A percentile compares a stretch with the other conserved stretches of the same genome.
phyloP scores from a whole-genome alignment of 768 basidiomycete species.

The Myochromella boudieri region DNA sequence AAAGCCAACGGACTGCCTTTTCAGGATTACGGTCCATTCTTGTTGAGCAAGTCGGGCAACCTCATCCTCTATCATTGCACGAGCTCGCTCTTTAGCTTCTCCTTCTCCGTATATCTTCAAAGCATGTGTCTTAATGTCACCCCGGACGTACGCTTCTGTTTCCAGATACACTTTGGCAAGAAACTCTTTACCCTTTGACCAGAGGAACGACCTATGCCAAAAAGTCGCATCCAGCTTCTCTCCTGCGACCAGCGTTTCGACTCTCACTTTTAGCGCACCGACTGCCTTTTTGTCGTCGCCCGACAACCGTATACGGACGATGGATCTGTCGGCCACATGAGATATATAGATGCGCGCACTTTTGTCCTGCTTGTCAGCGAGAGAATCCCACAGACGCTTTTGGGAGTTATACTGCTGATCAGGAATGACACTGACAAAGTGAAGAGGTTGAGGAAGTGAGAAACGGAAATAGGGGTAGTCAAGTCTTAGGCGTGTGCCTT shows the following conservation, averaged over 20 bases:
- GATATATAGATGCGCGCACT: constrained; percentile 32
- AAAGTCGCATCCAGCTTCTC: constrained; percentile 41
- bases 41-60: constrained; percentile 45
- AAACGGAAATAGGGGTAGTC: constrained; percentile 35
- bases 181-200: constrained; percentile 29
- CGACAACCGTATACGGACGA: constrained; percentile 41
- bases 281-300: constrained; percentile 54
- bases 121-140: constrained; percentile 42
- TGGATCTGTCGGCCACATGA: constrained; percentile 11
- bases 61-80: constrained; percentile 44
- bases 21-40: constrained; percentile 40
- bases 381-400: constrained; percentile 45
- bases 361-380: constrained; percentile 37
- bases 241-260: constrained; percentile 53
- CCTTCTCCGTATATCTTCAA: constrained; percentile 48
- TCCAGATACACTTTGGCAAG: constrained; percentile 29
- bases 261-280: constrained; percentile 59
- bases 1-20: constrained; percentile 41
- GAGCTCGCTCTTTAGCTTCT: constrained; percentile 38
- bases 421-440: constrained; percentile 50
- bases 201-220: constrained; percentile 49
- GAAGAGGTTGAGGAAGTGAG: constrained; percentile 46
- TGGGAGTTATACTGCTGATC: constrained; percentile 52
- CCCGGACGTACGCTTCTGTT: constrained; percentile 43
- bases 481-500: constrained; percentile 25